Conservation (phyloP, 1,284 basidiomycete genomes). For the Golubevia pallescens region DNA sequence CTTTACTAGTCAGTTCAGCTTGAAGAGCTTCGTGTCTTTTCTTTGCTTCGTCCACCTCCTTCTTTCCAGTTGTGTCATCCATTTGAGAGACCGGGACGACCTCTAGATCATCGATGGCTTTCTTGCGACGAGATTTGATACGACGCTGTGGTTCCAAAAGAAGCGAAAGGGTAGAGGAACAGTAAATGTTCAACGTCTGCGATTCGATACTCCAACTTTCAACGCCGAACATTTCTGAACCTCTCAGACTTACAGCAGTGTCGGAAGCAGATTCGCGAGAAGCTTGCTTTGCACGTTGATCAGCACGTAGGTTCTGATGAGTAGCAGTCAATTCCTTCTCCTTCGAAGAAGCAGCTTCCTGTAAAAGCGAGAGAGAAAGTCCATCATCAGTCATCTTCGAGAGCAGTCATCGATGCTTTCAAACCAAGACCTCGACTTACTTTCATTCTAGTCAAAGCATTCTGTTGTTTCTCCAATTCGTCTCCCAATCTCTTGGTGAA, state of each 20-base stretch:
- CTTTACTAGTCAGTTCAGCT: conserved; percentile 19
- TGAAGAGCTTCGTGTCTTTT: conserved; percentile 24
- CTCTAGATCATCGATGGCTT: not conserved
- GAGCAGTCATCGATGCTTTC: conserved; percentile 10
- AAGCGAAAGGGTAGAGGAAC: not conserved
- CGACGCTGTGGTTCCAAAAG: not conserved
- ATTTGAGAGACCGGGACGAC: not conserved
- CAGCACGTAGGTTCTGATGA: not conserved
- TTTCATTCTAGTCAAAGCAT: conserved; percentile 1
- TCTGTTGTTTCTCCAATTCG: conserved; percentile 2
- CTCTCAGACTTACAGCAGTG: not conserved
- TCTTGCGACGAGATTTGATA: not conserved
- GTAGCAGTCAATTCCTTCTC: not conserved
- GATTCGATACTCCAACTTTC: not conserved
- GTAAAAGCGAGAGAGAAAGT: not conserved
- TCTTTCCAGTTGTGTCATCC: conserved; percentile 14
- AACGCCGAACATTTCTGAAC: not conserved
- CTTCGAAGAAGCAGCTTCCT: not conserved
- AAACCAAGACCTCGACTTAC: conserved; percentile 26
- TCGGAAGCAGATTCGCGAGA: not conserved
- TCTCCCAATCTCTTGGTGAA: conserved; percentile 15
- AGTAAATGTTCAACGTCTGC: not conserved
- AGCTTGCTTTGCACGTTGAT: not conserved
- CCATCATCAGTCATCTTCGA: too few species aligned
- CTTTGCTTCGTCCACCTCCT: conserved; percentile 28